Conservation (phyloP, 352 stramenopile genomes). For the Phytophthora pinifolia region DNA sequence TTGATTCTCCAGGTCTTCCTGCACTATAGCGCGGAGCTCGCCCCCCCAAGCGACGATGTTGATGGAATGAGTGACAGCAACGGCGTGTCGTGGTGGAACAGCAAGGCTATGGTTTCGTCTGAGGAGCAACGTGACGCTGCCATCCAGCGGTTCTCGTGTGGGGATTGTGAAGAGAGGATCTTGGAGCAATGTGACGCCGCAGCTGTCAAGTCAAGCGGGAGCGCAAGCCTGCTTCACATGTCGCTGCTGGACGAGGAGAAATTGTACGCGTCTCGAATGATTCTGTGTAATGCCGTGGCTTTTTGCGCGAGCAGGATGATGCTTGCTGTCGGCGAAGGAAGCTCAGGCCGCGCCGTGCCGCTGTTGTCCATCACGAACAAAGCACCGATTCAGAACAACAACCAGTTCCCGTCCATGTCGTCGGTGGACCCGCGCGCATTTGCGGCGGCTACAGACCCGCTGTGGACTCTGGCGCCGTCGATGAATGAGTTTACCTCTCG, state of each 20-base stretch:
- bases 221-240: conserved; percentile 47
- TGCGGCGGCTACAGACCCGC: conserved; percentile 52
- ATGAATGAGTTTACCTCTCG: conserved; percentile 61
- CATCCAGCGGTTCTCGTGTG: conserved; percentile 36
- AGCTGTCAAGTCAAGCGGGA: conserved; percentile 30
- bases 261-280: conserved; percentile 79
- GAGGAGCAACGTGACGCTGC: conserved; percentile 62
- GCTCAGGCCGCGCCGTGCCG: conserved; percentile 37
- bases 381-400: conserved; percentile 26
- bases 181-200: conserved; percentile 41
- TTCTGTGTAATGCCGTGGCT: conserved; percentile 72
- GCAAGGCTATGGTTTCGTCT: conserved; percentile 21
- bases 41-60: conserved; percentile 39
- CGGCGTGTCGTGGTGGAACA: conserved; percentile 55
- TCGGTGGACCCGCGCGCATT: conserved; percentile 57
- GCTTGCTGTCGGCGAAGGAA: conserved; percentile 45
- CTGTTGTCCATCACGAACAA: conserved; percentile 52
- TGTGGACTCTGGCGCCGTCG: conserved; percentile 61
- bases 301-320: conserved; percentile 80
- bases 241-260: conserved; percentile 80
- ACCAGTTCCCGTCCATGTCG: conserved; percentile 50
- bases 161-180: conserved; percentile 46
- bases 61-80: conserved; percentile 29
- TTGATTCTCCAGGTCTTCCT: conserved; percentile 67
- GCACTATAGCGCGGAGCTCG: conserved; percentile 59